Conservation (phyloP, 352 stramenopile genomes). For the Globisporangium uncinulatum region DNA sequence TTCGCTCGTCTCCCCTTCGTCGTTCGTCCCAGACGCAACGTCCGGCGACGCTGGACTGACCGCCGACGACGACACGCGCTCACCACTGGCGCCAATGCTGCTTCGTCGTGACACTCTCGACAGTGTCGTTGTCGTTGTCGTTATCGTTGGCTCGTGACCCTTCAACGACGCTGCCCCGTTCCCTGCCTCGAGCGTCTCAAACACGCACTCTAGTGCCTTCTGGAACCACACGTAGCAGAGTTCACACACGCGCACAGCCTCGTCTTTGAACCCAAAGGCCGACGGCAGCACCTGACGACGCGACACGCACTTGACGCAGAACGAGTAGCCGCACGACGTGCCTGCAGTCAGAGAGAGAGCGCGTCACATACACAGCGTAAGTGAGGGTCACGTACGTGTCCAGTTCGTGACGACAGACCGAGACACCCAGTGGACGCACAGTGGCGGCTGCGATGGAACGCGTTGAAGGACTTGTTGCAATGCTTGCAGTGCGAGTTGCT, state of each 20-base stretch:
- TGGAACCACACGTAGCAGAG: constrained; percentile 61
- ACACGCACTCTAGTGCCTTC: constrained; percentile 56
- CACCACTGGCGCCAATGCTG: constrained; percentile 10
- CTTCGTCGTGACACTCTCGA: neutral
- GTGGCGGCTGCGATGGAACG: constrained; percentile 61
- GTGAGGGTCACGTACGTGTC: neutral
- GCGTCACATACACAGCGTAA: neutral
- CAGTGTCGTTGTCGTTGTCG: no score
- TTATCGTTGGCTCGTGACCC: constrained; percentile 5
- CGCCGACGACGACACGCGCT: constrained; percentile 10
- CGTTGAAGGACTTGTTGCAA: constrained; percentile 61
- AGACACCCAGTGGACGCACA: constrained; percentile 20
- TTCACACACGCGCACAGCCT: constrained; percentile 51
- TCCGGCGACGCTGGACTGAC: constrained; percentile 15
- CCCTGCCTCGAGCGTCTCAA: constrained; percentile 47
- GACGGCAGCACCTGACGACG: constrained; percentile 46
- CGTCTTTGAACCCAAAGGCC: constrained; percentile 49
- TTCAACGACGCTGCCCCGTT: no score
- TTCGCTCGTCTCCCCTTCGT: constrained; percentile 17
- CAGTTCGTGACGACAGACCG: neutral
- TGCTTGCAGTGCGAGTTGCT: constrained; percentile 33
- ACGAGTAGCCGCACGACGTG: constrained; percentile 45
- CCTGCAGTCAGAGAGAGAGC: constrained; percentile 4
- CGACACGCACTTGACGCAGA: constrained; percentile 60
- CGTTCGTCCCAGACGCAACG: constrained; percentile 8